A percentile compares a stretch with the other conserved stretches of the same genome.
Evolutionary conservation across 2,329 filamentous ascomycete species (phyloP).

Genomic region (Mollisia scopiformis): DNA sequence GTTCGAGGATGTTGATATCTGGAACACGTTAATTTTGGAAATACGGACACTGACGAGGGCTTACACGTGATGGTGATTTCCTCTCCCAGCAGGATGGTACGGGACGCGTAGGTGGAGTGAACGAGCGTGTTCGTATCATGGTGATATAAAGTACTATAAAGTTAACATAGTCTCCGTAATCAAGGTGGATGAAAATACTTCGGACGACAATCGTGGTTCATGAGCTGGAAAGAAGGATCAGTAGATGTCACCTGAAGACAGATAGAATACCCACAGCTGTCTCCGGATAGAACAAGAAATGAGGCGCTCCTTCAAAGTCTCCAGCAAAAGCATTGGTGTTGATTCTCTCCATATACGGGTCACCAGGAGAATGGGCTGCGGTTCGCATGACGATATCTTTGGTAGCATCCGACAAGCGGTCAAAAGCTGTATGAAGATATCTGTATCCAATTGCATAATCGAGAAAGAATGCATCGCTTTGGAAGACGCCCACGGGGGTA

Average conservation of each 20-base stretch:
- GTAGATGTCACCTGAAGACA: neutral
- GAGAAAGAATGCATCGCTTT: constrained; percentile 28
- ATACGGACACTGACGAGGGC: neutral
- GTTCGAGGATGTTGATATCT: constrained; percentile 38
- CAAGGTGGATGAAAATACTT: constrained; percentile 34
- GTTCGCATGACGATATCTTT: constrained; percentile 25
- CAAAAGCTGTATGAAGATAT: constrained; percentile 29
- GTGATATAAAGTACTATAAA: constrained; percentile 37
- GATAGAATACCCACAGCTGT: constrained; percentile 26
- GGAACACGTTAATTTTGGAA: constrained; percentile 4
- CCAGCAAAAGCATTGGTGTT: constrained; percentile 35
- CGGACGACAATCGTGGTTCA: constrained; percentile 48
- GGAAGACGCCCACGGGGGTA: constrained; percentile 31
- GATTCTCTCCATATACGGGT: constrained; percentile 33
- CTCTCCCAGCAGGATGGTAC: constrained; percentile 43
- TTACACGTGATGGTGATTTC: constrained; percentile 46
- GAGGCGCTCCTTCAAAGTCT: constrained; percentile 28
- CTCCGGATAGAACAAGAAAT: constrained; percentile 35
- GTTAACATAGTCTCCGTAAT: constrained; percentile 3
- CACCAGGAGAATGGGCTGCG: constrained; percentile 23
- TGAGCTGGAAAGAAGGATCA: constrained; percentile 31
- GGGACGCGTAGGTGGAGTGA: constrained; percentile 42
- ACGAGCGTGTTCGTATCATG: constrained; percentile 41
- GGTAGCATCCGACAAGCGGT: constrained; percentile 27
- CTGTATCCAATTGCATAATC: constrained; percentile 28